Percentiles rank a stretch among this genome's conserved stretches.
Evolutionary conservation across 192 early-diverging fungal genomes (phyloP).

Genomic region (Funneliformis mosseae): DNA sequence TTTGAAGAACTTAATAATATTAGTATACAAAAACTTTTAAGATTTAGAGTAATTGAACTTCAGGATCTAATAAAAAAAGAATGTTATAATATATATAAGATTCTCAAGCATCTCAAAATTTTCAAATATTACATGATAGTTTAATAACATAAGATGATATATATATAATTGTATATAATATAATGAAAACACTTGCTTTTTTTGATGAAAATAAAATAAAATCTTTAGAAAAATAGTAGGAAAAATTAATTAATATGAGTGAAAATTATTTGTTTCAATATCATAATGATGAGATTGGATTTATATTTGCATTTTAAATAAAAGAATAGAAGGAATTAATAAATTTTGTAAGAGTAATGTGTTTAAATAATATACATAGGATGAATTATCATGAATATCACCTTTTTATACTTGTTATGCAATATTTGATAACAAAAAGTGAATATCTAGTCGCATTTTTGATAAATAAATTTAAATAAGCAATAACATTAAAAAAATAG

Average conservation of each 20-base stretch:
- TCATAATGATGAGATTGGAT: too few relatives aligned
- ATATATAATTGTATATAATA: neutral
- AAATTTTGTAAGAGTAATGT: neutral
- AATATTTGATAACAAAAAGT: neutral
- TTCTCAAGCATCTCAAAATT: neutral
- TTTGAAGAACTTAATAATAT: neutral
- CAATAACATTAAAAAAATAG: neutral
- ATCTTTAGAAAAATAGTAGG: neutral
- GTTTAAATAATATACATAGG: neutral
- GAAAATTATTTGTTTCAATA: too few relatives aligned
- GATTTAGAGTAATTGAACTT: neutral
- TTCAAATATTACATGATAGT: neutral
- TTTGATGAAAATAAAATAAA: neutral
- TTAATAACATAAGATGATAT: neutral
- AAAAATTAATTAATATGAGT: neutral
- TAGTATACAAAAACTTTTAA: neutral
- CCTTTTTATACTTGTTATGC: neutral
- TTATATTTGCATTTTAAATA: neutral
- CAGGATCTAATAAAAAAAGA: neutral
- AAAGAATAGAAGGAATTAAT: neutral
- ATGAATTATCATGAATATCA: neutral
- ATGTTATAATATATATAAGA: neutral
- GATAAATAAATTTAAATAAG: neutral
- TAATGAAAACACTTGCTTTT: neutral
- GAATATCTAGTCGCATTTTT: neutral